These are phyloP conservation scores for Chenopodium album DNA, from an alignment of 148 eudicot genomes.

Conservation along the genomic window DNA sequence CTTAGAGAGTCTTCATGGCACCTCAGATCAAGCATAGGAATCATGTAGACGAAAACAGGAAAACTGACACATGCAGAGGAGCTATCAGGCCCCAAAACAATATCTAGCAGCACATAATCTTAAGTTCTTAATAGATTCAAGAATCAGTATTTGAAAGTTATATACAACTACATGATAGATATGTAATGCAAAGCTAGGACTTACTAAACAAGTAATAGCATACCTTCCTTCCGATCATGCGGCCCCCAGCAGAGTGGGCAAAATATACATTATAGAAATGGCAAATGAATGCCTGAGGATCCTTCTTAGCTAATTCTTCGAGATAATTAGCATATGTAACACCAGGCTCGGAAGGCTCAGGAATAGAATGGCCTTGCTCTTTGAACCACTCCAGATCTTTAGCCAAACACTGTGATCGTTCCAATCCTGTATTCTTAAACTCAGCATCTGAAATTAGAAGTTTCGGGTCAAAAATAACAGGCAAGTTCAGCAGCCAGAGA, in stretches of 20 bases:
- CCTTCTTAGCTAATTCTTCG: constrained; percentile 65
- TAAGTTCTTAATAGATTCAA: not conserved
- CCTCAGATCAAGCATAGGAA: not conserved
- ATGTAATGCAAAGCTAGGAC: not conserved
- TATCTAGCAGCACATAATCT: not conserved
- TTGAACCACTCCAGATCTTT: constrained; percentile 94
- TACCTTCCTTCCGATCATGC: constrained; percentile 97
- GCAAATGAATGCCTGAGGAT: constrained; percentile 93
- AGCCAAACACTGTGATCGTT: constrained; percentile 64
- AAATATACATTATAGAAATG: constrained; percentile 90
- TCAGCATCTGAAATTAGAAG: constrained; percentile 65
- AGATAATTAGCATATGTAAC: constrained; percentile 54
- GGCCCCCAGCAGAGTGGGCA: constrained; percentile 93
- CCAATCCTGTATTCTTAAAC: constrained; percentile 84
- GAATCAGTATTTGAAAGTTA: not conserved
- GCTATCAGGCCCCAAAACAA: not conserved
- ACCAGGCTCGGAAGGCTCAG: constrained; percentile 90
- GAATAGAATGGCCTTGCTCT: constrained; percentile 77
- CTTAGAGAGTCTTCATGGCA: not conserved
- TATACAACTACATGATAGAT: not conserved
- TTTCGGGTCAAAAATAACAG: not conserved
- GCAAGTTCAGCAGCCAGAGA: not conserved
- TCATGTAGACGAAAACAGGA: too few relatives aligned
- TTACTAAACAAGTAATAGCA: not conserved
- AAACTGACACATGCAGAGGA: not conserved